Evolutionary conservation across 176 grass and related monocot species (phyloP), one percentile per base, ranked within the genome.

Genomic region (Leersia perrieri): DNA sequence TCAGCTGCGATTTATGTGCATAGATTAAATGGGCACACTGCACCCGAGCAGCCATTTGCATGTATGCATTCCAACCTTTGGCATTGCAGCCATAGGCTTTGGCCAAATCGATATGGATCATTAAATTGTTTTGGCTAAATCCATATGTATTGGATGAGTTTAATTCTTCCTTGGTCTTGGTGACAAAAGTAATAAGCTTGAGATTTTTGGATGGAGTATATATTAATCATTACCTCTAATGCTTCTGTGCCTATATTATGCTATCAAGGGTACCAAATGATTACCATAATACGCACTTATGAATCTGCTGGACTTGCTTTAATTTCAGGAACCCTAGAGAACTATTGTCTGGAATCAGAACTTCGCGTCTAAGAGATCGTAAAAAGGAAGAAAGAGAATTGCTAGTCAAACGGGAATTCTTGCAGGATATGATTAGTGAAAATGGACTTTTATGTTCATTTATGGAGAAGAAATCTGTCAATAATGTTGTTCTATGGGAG

Each of bases 311-410:
- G 76, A 57, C 77, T 84, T 30, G 57, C 88, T 97, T 82, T 85
- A 76, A 80, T 94, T 87, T 71, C 92, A 99, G 96, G 85, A 72
- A 84, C n/a, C 92, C 92, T 1, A 82, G 82, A 73, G 88, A 94
- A 86, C 35, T 99, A 79, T 80, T 95, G 27, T 82, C 63, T 79
- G 96, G 90, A 75, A 75, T 83, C 30, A 88, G 96, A 70, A 99
- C 82, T 78, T 99, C 96, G 82, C 88, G 96, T 12, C 76, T 91
- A 55, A 91, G 92, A 80, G 89, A 99, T 72, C 92, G 96, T 38
- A 95, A 74, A 86, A 99, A 93, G 85, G 96, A 99, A 91, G 96
- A 99, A 51, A 87, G 87, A 81, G 96, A 99, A 80, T 70, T 99
- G 44, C 31, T 95, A 55, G 89, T 99, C 36, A 99, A 99, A 79